These are phyloP conservation scores for Spongiforma sp. DNA, from an alignment of 1,284 basidiomycete species.

Conservation along the genomic window DNA sequence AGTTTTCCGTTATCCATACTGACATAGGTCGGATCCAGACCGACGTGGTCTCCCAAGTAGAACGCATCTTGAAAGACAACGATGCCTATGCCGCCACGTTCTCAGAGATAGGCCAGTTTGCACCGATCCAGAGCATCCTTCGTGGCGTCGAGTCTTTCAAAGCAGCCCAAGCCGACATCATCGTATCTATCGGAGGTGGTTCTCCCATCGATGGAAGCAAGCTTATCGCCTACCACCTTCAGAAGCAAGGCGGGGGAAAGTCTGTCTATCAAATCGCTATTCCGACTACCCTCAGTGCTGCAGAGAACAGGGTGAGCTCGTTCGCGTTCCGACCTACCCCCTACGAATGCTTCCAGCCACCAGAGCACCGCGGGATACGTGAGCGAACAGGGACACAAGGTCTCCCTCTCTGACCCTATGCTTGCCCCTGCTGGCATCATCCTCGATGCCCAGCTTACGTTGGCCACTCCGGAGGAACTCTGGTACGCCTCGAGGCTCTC, in stretches of 20 bases:
- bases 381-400: conserved; percentile 74
- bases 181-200: conserved; percentile 80
- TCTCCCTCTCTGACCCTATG: conserved; percentile 54
- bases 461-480: conserved; percentile 74
- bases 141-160: conserved; percentile 64
- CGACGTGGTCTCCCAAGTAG: conserved; percentile 64
- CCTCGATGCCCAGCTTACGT: conserved; percentile 77
- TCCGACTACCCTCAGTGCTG: conserved; percentile 83
- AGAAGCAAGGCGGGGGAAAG: conserved; percentile 56
- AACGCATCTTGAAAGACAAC: conserved; percentile 58
- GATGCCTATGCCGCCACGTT: conserved; percentile 70
- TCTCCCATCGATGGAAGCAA: conserved; percentile 82
- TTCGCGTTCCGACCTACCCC: conserved; percentile 1
- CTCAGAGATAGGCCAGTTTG: conserved; percentile 77
- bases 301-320: conserved; percentile 67
- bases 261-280: conserved; percentile 67
- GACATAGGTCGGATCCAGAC: conserved; percentile 53
- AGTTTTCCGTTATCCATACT: conserved; percentile 6
- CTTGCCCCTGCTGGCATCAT: conserved; percentile 75
- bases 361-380: conserved; percentile 75
- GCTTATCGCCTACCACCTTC: conserved; percentile 65
- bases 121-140: conserved; percentile 73
- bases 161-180: conserved; percentile 63
- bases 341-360: conserved; percentile 14
- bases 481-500: conserved; percentile 52